Conservation (phyloP, 805 yeast species). For the Wickerhamomyces canadensis region DNA sequence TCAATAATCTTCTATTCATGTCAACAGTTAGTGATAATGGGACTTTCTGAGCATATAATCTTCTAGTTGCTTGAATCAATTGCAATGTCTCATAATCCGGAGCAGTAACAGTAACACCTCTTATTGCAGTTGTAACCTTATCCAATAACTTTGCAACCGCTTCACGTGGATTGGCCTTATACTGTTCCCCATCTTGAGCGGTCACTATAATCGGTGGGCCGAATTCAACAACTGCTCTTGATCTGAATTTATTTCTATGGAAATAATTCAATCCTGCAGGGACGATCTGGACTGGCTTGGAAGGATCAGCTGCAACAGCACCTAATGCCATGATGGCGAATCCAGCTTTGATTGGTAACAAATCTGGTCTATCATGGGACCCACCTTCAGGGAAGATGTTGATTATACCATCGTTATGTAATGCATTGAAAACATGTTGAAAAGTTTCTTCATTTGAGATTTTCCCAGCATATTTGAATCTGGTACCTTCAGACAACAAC, state of each 20-base stretch:
- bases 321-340: slow-evolving; percentile 98
- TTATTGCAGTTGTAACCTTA: slow-evolving; percentile 67
- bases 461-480: slow-evolving; percentile 69
- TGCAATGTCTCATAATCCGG: slow-evolving; percentile 92
- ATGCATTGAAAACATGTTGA: slow-evolving; percentile 74
- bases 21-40: slow-evolving; percentile 80
- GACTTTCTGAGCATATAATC: slow-evolving; percentile 66
- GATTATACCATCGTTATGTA: slow-evolving; percentile 71
- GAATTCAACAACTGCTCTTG: slow-evolving; percentile 92
- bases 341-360: slow-evolving; percentile 92
- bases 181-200: slow-evolving; percentile 54
- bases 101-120: slow-evolving; percentile 87
- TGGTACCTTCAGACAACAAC: slow-evolving; percentile 51
- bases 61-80: slow-evolving; percentile 88
- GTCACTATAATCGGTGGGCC: slow-evolving; percentile 79
- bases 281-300: slow-evolving; percentile 75
- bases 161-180: slow-evolving; percentile 62
- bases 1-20: slow-evolving; percentile 80
- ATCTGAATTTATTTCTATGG: slow-evolving; percentile 91
- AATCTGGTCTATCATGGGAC: slow-evolving; percentile 89
- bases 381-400: slow-evolving; percentile 99
- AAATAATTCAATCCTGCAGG: slow-evolving; percentile 98
- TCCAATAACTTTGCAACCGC: slow-evolving; percentile 73
- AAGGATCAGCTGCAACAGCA: slow-evolving; percentile 74
- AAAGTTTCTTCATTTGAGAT: slow-evolving; percentile 82